Percentiles rank a stretch among this genome's conserved stretches.
These are phyloP conservation scores for Digitaria exilis DNA, from an alignment of 202 grass and related monocot genomes.

Conservation along the genomic window DNA sequence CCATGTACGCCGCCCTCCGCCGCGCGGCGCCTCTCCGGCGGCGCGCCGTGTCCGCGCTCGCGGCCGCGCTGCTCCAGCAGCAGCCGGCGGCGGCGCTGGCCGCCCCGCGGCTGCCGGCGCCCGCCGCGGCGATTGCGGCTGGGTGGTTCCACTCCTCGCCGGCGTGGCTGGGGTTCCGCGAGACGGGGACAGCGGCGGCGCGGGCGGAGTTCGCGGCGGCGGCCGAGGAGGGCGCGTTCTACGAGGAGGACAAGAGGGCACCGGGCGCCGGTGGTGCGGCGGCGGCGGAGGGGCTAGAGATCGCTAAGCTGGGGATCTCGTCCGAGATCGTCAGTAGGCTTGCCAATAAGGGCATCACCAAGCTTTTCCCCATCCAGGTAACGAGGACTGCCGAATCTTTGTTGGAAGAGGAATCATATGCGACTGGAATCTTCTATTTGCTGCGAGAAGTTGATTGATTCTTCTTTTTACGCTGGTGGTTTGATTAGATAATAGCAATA, in stretches of 20 bases:
- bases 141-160: conserved; percentile 58
- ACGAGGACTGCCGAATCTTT: not conserved
- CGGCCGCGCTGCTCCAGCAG: conserved; percentile 7
- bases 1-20: conserved; percentile 47
- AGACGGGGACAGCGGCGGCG: conserved; percentile 23
- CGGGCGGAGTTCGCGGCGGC: conserved; percentile 51
- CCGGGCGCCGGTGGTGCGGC: not conserved
- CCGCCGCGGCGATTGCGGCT: not conserved
- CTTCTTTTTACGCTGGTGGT: no score
- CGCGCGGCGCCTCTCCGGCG: conserved; percentile 52
- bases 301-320: conserved; percentile 74
- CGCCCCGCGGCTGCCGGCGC: not conserved
- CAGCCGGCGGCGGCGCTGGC: not conserved
- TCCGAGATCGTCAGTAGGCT: conserved; percentile 54
- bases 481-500: not conserved
- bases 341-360: conserved; percentile 59
- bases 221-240: conserved; percentile 45
- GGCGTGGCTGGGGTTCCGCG: conserved; percentile 60
- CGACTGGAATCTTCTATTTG: not conserved
- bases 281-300: conserved; percentile 57
- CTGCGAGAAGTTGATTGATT: not conserved
- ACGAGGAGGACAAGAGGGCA: conserved; percentile 49
- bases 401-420: not conserved
- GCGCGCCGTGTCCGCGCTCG: conserved; percentile 20
- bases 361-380: conserved; percentile 88